Percentiles rank a stretch among this genome's conserved stretches.
Evolutionary conservation across 2,329 filamentous ascomycete genomes (phyloP).

Genomic region (Allantophomopsis lycopodina): DNA sequence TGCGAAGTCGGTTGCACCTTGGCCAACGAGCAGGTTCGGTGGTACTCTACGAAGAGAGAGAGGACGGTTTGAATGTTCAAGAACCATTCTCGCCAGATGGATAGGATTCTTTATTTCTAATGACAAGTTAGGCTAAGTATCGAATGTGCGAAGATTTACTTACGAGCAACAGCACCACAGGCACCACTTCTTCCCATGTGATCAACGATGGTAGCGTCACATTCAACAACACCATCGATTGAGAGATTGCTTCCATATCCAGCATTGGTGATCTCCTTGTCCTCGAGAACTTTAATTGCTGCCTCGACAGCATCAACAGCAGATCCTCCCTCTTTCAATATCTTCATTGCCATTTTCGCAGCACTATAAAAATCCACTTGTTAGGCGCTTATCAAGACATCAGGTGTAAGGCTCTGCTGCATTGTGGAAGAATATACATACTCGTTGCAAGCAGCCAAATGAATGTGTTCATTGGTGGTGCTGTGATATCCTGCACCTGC

Average conservation of each 20-base stretch:
- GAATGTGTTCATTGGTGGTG: constrained; percentile 67
- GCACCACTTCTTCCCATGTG: constrained; percentile 84
- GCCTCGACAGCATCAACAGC: constrained; percentile 84
- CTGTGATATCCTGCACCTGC: constrained; percentile 94
- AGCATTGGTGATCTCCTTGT: constrained; percentile 91
- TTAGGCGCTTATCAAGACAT: background rate
- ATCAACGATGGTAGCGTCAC: constrained; percentile 88
- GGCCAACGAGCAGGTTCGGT: constrained; percentile 78
- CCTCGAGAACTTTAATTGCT: constrained; percentile 77
- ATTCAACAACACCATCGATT: constrained; percentile 83
- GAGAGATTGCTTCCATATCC: constrained; percentile 92
- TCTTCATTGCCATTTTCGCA: constrained; percentile 68
- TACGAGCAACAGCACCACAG: constrained; percentile 81
- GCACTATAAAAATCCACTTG: constrained; percentile 39
- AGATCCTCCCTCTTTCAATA: constrained; percentile 64
- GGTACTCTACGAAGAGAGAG: constrained; percentile 82
- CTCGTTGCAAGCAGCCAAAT: constrained; percentile 81
- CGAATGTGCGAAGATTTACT: constrained; percentile 21
- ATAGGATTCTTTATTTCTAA: constrained; percentile 88
- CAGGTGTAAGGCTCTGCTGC: background rate
- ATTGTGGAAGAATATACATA: constrained; percentile 30
- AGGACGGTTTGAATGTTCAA: constrained; percentile 62
- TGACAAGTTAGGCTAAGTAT: background rate
- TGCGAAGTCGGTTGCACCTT: constrained; percentile 80
- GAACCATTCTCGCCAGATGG: constrained; percentile 67